Conservation (phyloP, 805 yeast genomes). For the Tetrapisispora nanseiensis region DNA sequence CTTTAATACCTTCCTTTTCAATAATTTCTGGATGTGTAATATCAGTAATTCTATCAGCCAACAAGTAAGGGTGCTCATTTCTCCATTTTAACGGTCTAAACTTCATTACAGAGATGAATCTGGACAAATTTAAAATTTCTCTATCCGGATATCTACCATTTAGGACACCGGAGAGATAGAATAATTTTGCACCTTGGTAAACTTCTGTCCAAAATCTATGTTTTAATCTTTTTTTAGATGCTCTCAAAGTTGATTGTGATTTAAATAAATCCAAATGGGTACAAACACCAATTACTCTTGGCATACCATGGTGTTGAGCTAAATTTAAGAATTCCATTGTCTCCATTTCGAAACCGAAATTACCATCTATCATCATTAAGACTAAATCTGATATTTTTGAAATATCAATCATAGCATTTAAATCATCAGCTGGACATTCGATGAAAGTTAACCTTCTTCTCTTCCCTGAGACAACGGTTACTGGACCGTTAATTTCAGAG, state of each 20-base stretch:
- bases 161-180: constrained; percentile 87
- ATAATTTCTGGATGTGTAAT: constrained; percentile 83
- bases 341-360: constrained; percentile 98
- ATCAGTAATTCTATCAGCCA: constrained; percentile 88
- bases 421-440: constrained; percentile 78
- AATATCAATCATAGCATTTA: constrained; percentile 91
- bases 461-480: constrained; percentile 93
- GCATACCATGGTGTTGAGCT: constrained; percentile 98
- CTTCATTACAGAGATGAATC: constrained; percentile 95
- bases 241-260: constrained; percentile 77
- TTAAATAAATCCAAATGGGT: constrained; percentile 93
- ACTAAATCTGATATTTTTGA: constrained; percentile 94
- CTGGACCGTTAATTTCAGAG: constrained; percentile 86
- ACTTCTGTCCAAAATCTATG: constrained; percentile 98
- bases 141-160: constrained; percentile 98
- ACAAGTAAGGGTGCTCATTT: constrained; percentile 90
- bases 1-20: constrained; percentile 60
- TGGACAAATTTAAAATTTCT: constrained; percentile 80
- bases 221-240: constrained; percentile 84
- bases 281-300: constrained; percentile 87
- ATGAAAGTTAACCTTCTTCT: constrained; percentile 85
- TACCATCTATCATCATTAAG: constrained; percentile 83
- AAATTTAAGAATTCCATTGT: constrained; percentile 96
- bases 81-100: constrained; percentile 99
- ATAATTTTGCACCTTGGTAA: constrained; percentile 93